phyloP scores from a whole-genome alignment of 768 basidiomycete genomes.

The Lanmaoa pseudosensibilis region DNA sequence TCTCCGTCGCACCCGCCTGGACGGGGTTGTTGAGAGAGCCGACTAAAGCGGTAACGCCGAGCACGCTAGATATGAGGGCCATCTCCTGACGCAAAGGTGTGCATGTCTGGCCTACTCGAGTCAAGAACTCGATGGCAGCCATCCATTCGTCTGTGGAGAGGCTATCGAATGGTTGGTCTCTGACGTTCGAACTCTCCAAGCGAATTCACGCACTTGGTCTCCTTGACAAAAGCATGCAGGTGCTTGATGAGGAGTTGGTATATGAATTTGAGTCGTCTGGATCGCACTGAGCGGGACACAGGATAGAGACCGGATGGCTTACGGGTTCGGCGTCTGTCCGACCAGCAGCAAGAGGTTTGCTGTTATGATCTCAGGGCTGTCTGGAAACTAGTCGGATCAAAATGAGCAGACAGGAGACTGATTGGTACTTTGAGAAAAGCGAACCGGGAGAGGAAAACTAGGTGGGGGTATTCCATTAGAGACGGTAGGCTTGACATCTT shows the following conservation, averaged over 20 bases:
- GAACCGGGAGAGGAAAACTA: constrained; percentile 41
- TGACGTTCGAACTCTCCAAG: neutral
- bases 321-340: constrained; percentile 42
- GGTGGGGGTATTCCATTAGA: constrained; percentile 44
- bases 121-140: constrained; percentile 76
- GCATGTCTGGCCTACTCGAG: constrained; percentile 69
- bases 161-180: constrained; percentile 26
- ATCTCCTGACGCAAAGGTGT: constrained; percentile 73
- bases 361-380: constrained; percentile 50
- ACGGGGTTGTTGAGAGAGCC: constrained; percentile 72
- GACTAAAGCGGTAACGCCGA: constrained; percentile 78
- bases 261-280: constrained; percentile 47
- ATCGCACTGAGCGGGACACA: neutral
- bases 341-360: constrained; percentile 44
- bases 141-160: constrained; percentile 88
- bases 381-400: constrained; percentile 40
- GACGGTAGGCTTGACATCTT: constrained; percentile 26
- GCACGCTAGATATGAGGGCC: constrained; percentile 79
- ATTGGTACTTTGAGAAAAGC: constrained; percentile 1
- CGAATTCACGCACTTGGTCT: constrained; percentile 50
- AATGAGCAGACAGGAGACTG: neutral
- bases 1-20: constrained; percentile 62
- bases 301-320: constrained; percentile 10
- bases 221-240: constrained; percentile 71
- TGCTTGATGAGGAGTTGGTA: constrained; percentile 58